Base-by-base conservation (phyloP, 805 yeast genomes). In the Vanderwaltozyma verrucispora region DNA sequence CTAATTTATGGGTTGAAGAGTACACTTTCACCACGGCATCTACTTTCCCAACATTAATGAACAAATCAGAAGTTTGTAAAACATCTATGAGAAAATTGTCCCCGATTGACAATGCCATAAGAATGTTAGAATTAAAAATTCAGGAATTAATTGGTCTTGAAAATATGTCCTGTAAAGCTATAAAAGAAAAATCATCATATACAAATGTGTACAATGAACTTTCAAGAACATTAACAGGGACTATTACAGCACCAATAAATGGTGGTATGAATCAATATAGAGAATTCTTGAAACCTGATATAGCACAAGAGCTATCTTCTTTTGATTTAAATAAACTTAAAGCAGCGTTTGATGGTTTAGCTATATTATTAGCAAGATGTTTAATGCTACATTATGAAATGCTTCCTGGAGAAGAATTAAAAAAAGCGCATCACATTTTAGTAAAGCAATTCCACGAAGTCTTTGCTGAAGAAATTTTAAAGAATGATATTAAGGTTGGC, bases 221-320 rank as follows among this genome's bases (percentile, higher is more conserved):
- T 42, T 77, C 88, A 5, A 67, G 89, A 57, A 75, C 75, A 50
- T 63, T 80, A 38, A 72, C 85, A 3, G 95, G 95, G 30, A 83
- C 95, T 0, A 88, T 87, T 38, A 94, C 85, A 54, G 76, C 95
- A 0, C 95, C 95, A 3, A 89, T 86, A 5, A 86, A 86, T 54
- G 96, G 96, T 26, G 96, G 96, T 40, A 83, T 86, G 45, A 83
- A 85, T 2, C 86, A 81, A 53, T 86, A 82, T 60, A 69, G 88
- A 38, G 72, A 72, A 2, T 84, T 86, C 54, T 74, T 82, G 53
- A 59, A 56, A 27, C 41, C 49, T 1, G 30, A 34, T 2, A 12
- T 17, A 2, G 69, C 67, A 34, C 59, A 56, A 7, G 49, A 53
- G 19, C 49, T 49, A 20, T 48, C 52, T 10, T 48, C 50, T 3